These are phyloP conservation scores for Ceratocystis colombiana DNA, from an alignment of 2,329 filamentous ascomycete species.

Conservation along the genomic window DNA sequence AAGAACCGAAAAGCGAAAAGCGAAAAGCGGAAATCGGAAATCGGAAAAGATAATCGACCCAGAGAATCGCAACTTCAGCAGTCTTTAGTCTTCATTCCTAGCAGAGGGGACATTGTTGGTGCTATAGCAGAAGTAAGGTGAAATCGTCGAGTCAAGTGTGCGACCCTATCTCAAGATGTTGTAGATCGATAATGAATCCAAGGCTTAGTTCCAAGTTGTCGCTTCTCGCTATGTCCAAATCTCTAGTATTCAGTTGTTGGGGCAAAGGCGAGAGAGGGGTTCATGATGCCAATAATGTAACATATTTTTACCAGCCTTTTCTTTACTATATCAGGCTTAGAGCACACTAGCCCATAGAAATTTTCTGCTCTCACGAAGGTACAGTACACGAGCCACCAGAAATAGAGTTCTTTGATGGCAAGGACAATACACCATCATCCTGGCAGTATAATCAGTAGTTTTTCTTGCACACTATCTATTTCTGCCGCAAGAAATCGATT, in stretches of 20 bases:
- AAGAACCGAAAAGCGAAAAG: too few relatives aligned
- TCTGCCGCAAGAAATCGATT: too few relatives aligned
- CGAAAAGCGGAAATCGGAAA: not conserved
- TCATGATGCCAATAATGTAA: not conserved
- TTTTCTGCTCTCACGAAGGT: not conserved
- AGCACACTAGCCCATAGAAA: not conserved
- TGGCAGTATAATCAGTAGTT: not conserved
- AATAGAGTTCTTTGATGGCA: not conserved
- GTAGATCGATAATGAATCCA: not conserved
- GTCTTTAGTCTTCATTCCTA: slow-evolving; percentile 1
- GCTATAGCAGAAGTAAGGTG: not conserved
- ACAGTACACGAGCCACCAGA: slow-evolving; percentile 8
- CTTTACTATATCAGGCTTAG: not conserved
- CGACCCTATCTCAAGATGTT: not conserved
- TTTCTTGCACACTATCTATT: not conserved
- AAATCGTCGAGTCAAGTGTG: not conserved
- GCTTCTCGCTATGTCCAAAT: not conserved
- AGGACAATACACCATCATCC: not conserved
- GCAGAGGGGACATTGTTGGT: not conserved
- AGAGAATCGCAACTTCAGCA: not conserved
- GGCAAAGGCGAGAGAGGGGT: too few relatives aligned
- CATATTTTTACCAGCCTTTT: not conserved
- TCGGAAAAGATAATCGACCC: not conserved
- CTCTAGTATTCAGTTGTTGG: not conserved
- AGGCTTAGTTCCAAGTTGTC: not conserved